Base-by-base conservation (phyloP, 345 rosid species). In the Aethionema arabicum region DNA sequence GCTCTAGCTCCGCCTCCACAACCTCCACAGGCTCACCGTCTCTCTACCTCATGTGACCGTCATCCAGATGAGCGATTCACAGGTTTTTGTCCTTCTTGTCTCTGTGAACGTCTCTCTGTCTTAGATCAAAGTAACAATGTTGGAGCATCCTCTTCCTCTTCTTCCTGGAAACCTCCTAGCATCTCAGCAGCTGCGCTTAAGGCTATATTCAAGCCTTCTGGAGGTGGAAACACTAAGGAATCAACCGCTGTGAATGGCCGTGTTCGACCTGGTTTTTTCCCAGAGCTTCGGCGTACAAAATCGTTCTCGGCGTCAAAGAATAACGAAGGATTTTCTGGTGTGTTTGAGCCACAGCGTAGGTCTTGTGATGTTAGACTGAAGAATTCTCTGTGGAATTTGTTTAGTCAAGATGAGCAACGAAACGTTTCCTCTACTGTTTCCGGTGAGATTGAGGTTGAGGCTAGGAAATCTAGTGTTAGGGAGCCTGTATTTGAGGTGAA, bases 21-120 rank as follows among this genome's bases (percentile, higher is more conserved):
- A 47, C 76, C 58, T 2, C 90, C 88, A 10, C 99, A 83, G 80
- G 86, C 93, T n/a, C 87, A 85, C 77, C 95, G 95, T 32, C 91
- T 76, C 33, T 80, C 97, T 3, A 90, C 96, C 49, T 93, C 96
- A 59, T 95, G 99, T 39, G 84, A 82, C 60, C 84, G 96, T 49
- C 99, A 90, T 52, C 99, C 98, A 0, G 93, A 90, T 21, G 96
- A 90, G 74, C 66, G 78, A 0, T 95, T 86, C 78, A 86, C 96
- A 50, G 91, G 96, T 48, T 95, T 95, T 61, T 95, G 99, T 67
- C 97, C 99, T 44, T 78, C 85, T 66, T 95, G 98, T 78, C 97
- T 95, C 82, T 95, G 90, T 82, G 99, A 95, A 67, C 99, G 99
- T 29, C 99, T 95, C 64, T 76, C 91, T 33, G 80, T 79, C 31